A percentile compares a stretch with the other conserved stretches of the same genome.
phyloP scores from a whole-genome alignment of 2,329 filamentous ascomycete species.

The Alternaria postmessia region DNA sequence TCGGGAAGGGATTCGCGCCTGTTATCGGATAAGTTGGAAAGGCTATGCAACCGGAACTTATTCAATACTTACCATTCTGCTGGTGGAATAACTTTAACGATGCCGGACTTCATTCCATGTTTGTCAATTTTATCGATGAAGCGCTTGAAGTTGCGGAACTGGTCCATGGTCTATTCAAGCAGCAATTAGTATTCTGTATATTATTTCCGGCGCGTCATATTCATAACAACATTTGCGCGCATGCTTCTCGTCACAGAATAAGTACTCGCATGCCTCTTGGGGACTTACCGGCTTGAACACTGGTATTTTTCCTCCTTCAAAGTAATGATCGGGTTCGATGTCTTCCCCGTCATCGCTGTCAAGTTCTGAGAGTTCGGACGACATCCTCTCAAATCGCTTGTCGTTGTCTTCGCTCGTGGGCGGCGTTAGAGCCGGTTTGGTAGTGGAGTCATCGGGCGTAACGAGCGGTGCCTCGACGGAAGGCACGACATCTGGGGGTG shows the following conservation, averaged over 20 bases:
- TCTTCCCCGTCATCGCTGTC: conserved; percentile 67
- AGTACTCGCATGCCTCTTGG: conserved; percentile 10
- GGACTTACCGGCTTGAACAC: conserved; percentile 84
- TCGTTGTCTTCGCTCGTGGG: conserved; percentile 62
- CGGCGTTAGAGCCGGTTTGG: conserved; percentile 57
- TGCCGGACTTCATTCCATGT: conserved; percentile 97
- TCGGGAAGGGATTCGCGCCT: conserved; percentile 75
- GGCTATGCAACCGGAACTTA: background rate
- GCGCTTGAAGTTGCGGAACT: conserved; percentile 91
- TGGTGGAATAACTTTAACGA: conserved; percentile 94
- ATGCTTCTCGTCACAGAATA: background rate
- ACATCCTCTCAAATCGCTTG: conserved; percentile 55
- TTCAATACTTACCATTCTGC: conserved; percentile 78
- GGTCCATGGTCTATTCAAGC: conserved; percentile 74
- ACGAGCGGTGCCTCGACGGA: conserved; percentile 43
- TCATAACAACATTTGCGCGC: conserved; percentile 9
- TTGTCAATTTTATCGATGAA: conserved; percentile 91
- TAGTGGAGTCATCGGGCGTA: conserved; percentile 36
- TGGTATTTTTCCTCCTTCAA: conserved; percentile 80
- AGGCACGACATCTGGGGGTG: conserved; percentile 38
- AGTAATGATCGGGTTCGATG: conserved; percentile 86
- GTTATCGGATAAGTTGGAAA: conserved; percentile 21
- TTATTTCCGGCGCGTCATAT: background rate
- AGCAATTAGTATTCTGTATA: conserved; percentile 27
- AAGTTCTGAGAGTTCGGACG: conserved; percentile 59